These are phyloP conservation scores for Deakozyma indianensis DNA, from an alignment of 805 yeast genomes.

Conservation along the genomic window DNA sequence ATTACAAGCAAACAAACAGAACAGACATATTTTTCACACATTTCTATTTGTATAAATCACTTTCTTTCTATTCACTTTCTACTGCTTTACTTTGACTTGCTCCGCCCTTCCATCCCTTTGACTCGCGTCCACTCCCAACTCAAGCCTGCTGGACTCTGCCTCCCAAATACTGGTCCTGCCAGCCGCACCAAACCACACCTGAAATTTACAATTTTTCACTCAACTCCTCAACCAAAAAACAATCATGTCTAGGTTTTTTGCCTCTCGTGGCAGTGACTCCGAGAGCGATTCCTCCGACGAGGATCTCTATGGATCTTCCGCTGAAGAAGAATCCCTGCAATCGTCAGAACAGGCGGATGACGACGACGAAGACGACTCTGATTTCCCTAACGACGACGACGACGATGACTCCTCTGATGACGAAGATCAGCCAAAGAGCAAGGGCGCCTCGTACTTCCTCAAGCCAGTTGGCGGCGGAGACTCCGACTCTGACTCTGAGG, in stretches of 20 bases:
- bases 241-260: conserved; percentile 84
- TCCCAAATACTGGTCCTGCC: neutral
- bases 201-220: conserved; percentile 1
- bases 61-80: too few species aligned
- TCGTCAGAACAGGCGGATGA: conserved; percentile 16
- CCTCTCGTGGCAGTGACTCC: conserved; percentile 27
- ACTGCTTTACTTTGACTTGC: too few species aligned
- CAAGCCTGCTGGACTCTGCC: neutral
- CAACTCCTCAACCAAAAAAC: neutral
- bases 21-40: too few species aligned
- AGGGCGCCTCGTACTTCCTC: conserved; percentile 22
- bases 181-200: too few species aligned
- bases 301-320: conserved; percentile 29
- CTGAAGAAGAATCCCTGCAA: conserved; percentile 27
- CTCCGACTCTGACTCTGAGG: conserved; percentile 41
- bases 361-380: conserved; percentile 19
- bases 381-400: conserved; percentile 27
- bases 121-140: neutral
- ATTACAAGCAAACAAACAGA: too few species aligned
- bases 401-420: conserved; percentile 23
- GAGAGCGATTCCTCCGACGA: conserved; percentile 47
- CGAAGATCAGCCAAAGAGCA: conserved; percentile 21
- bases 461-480: conserved; percentile 23
- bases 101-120: too few species aligned
- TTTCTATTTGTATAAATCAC: too few species aligned